Conservation (phyloP, 2,329 filamentous ascomycete genomes). For the Cephalotrichum gorgonifer region DNA sequence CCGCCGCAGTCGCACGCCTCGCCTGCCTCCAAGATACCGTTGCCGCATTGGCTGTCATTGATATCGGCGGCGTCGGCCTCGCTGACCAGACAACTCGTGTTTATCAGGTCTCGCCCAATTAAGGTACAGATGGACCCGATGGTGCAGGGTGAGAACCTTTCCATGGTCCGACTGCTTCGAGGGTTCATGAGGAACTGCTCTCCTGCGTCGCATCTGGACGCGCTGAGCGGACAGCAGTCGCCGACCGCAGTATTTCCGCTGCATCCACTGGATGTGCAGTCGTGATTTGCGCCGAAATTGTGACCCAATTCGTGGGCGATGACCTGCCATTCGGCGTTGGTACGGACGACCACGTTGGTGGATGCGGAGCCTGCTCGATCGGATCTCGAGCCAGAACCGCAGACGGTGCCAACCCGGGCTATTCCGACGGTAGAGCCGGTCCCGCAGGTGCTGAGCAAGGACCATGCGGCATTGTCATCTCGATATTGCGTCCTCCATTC, state of each 20-base stretch:
- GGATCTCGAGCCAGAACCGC: constrained; percentile 13
- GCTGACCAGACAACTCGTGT: constrained; percentile 64
- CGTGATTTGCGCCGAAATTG: constrained; percentile 91
- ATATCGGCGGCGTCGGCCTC: constrained; percentile 78
- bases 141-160: constrained; percentile 74
- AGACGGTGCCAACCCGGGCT: background rate
- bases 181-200: constrained; percentile 95
- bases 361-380: constrained; percentile 82
- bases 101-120: constrained; percentile 66
- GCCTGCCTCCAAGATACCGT: constrained; percentile 88
- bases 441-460: background rate
- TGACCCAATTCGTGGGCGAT: constrained; percentile 92
- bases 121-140: constrained; percentile 92
- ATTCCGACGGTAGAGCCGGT: background rate
- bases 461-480: background rate
- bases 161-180: constrained; percentile 63
- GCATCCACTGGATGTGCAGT: constrained; percentile 65
- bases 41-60: constrained; percentile 78
- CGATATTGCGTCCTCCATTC: background rate
- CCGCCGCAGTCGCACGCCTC: constrained; percentile 97
- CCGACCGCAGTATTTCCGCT: constrained; percentile 42
- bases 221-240: constrained; percentile 70
- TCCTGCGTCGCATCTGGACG: constrained; percentile 58
- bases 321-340: constrained; percentile 82
- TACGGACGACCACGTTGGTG: constrained; percentile 81